Percentiles rank a stretch among this genome's conserved stretches.
phyloP scores from a whole-genome alignment of 2,329 filamentous ascomycete genomes.

The Colletotrichum sp. region DNA sequence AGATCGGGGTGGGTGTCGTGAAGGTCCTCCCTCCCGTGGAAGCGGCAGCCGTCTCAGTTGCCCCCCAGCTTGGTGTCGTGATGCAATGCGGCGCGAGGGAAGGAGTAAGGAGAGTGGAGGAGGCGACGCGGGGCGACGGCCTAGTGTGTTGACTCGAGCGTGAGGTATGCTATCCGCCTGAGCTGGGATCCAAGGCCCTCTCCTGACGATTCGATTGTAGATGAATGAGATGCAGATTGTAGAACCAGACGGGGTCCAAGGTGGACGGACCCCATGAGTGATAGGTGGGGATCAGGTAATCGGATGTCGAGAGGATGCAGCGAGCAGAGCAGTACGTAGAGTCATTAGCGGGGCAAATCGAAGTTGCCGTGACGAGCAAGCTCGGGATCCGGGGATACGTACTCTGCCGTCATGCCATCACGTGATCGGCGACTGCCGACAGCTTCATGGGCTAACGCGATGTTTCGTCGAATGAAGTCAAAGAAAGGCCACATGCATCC shows the following conservation, averaged over 20 bases:
- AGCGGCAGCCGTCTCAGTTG: neutral
- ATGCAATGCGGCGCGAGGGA: neutral
- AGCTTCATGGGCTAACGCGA: slow-evolving; percentile 21
- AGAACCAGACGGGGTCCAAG: slow-evolving; percentile 34
- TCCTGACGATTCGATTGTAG: neutral
- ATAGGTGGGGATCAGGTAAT: slow-evolving; percentile 37
- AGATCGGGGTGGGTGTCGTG: neutral
- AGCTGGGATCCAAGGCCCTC: neutral
- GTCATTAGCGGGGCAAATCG: slow-evolving; percentile 42
- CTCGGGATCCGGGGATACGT: slow-evolving; percentile 15
- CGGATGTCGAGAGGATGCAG: slow-evolving; percentile 36
- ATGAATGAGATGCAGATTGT: slow-evolving; percentile 3
- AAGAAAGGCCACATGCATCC: neutral
- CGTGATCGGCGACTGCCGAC: slow-evolving; percentile 13
- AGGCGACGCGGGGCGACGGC: neutral
- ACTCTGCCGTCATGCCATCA: neutral
- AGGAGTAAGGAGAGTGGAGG: neutral
- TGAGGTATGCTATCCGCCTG: neutral
- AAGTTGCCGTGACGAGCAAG: slow-evolving; percentile 28
- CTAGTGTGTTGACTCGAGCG: neutral
- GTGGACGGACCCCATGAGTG: slow-evolving; percentile 39
- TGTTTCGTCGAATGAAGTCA: neutral
- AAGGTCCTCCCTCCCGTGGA: neutral
- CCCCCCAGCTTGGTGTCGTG: neutral
- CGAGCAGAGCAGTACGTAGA: slow-evolving; percentile 33